These are phyloP conservation scores for Leccinum huronense DNA, from an alignment of 1,284 basidiomycete genomes.

Conservation along the genomic window DNA sequence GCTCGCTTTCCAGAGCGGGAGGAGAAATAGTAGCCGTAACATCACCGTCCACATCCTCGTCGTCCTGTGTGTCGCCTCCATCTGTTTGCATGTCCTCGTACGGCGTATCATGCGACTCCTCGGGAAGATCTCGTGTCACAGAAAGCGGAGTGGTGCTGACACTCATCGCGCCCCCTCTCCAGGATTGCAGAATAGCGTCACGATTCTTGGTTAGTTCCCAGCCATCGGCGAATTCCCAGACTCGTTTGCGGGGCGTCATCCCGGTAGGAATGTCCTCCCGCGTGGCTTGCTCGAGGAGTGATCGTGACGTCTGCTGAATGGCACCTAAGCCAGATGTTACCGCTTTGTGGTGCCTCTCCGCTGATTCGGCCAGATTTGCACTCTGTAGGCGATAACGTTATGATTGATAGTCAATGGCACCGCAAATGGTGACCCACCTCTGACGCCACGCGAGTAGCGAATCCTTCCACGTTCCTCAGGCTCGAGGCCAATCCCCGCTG, in stretches of 20 bases:
- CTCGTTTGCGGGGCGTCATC: slow-evolving; percentile 68
- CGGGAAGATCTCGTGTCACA: slow-evolving; percentile 34
- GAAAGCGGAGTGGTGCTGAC: slow-evolving; percentile 22
- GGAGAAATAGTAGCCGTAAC: slow-evolving; percentile 22
- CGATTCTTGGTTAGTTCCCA: slow-evolving; percentile 69
- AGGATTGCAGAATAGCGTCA: slow-evolving; percentile 52
- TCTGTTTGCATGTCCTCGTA: slow-evolving; percentile 19
- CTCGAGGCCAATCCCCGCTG: slow-evolving; percentile 51
- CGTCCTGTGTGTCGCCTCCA: slow-evolving; percentile 16
- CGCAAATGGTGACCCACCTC: slow-evolving; percentile 43
- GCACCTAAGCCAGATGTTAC: slow-evolving; percentile 44
- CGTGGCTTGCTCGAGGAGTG: slow-evolving; percentile 57
- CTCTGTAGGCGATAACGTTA: slow-evolving; percentile 35
- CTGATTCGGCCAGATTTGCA: slow-evolving; percentile 38
- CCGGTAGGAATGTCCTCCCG: slow-evolving; percentile 65
- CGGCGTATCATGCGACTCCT: slow-evolving; percentile 24
- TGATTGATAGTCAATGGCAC: background rate
- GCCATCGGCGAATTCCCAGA: slow-evolving; percentile 61
- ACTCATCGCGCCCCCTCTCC: slow-evolving; percentile 40
- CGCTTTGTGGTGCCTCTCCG: slow-evolving; percentile 43
- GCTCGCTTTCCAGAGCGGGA: slow-evolving; percentile 3
- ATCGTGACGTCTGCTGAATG: slow-evolving; percentile 49
- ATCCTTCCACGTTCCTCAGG: slow-evolving; percentile 50
- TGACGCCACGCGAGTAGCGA: slow-evolving; percentile 43
- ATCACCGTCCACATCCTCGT: slow-evolving; percentile 19